Evolutionary conservation across 1,139 yeast species (phyloP), one percentile per base, ranked within the genome.

Genomic region (Geotrichum histeridarum): DNA sequence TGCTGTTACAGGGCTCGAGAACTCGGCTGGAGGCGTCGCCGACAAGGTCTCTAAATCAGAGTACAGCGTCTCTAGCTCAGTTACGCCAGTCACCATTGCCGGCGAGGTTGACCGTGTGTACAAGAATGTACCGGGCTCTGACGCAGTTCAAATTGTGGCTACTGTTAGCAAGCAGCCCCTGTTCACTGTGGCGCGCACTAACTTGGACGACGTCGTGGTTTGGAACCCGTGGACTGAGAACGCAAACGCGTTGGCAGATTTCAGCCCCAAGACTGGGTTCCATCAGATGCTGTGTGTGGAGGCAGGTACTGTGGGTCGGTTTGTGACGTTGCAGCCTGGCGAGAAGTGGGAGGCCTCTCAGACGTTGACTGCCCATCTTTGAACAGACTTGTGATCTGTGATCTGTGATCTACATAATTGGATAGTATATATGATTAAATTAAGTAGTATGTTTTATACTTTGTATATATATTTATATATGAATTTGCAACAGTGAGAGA

Each of bases 221-320:
- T 93, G 99, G 99, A 93, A 93, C 70, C 99, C 99, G 30, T 93
- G 98, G 99, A 76, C 80, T 62, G 80, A 84, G 53, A 87, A 86
- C 69, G 81, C 94, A 22, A 76, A 73, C 32, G 84, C 85, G 1
- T 86, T 93, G 91, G 83, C 76, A 38, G 99, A 93, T 70, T 93
- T 91, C 67, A 79, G 77, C 63, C 99, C 99, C 53, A 89, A 87
- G 67, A 69, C 73, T 53, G 98, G 96, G 3, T 93, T 77, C 74
- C 77, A 83, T 62, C 76, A 83, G 50, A 91, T 93, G 98, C 80
- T 93, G 57, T 93, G 99, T 72, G 80, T 93, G 54, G 99, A 93
- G 71, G 94, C 96, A 1, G 99, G 99, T 41, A 78, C 84, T 61
- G 98, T 93, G 45, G 77, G 81, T 56, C 81, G 82, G 49, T 85